Conservation (phyloP, 441 rosid genomes). For the Mallotus repandus region DNA sequence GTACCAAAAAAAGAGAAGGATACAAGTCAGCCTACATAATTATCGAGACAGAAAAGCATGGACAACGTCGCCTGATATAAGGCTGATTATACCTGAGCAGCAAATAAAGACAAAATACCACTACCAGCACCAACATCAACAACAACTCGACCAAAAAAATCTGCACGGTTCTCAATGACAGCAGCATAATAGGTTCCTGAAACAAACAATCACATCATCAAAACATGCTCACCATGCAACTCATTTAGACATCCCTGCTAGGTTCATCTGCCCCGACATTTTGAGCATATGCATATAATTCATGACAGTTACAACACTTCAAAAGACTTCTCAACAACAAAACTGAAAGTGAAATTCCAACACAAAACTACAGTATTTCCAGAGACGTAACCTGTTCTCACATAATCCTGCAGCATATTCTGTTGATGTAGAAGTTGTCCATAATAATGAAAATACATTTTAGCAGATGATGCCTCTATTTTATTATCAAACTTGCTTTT, state of each 20-base stretch:
- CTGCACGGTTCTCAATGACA: conserved; percentile 84
- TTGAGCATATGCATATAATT: conserved; percentile 2
- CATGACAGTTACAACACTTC: not conserved
- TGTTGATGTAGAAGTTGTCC: conserved; percentile 95
- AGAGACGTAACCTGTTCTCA: conserved; percentile 75
- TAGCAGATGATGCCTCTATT: conserved; percentile 85
- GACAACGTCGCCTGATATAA: not conserved
- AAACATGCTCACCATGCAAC: not conserved
- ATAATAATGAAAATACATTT: conserved; percentile 96
- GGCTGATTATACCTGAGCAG: conserved; percentile 67
- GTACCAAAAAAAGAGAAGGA: conserved; percentile 16
- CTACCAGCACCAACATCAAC: conserved; percentile 99
- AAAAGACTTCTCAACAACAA: conserved; percentile 5
- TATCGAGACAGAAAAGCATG: not conserved
- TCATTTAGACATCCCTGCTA: not conserved
- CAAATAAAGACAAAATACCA: conserved; percentile 92
- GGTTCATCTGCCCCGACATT: not conserved
- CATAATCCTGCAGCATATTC: conserved; percentile 96
- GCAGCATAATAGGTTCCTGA: conserved; percentile 97
- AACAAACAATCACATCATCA: conserved; percentile 20
- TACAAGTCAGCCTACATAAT: conserved; percentile 16
- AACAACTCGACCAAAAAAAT: conserved; percentile 82
- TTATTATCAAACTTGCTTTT: conserved; percentile 84
- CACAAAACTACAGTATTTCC: conserved; percentile 23
- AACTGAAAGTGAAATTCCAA: conserved; percentile 7